Base-by-base conservation (phyloP, 2,329 filamentous ascomycete species). In the Laburnicola sp. region DNA sequence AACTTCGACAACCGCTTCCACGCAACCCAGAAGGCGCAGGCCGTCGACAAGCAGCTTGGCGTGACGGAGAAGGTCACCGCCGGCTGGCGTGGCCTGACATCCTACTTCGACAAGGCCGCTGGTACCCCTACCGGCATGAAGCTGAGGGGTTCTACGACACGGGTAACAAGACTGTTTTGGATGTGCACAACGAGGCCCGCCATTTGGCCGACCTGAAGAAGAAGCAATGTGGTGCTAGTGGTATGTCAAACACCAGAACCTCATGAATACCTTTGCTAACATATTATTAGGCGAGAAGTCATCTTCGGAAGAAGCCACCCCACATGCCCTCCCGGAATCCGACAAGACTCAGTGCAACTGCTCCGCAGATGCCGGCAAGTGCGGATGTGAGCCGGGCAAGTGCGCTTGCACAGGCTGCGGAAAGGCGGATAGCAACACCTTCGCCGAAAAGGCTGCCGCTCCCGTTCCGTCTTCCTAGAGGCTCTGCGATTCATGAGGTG, bases 101-200 rank as follows among this genome's bases (percentile, higher is more conserved):
- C 87, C 9, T 99, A 97, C 83, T 97, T 97, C 70, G 93, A 97
- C 77, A 95, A 95, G 82, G 93, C 93, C 2, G 79, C 86, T 50
- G 87, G 82, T 71, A 95, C 91, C 0, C 91, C 91, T 7, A 96
- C 91, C 1, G 94, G 94, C 63, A 85, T 92, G 79, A 91, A 88
- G 76, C 78, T 99, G 54, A 88, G 89, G 62, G 86, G 57, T 99
- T 99, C 78, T 99, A 99, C 77, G 82, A 86, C 6, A 81, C 90
- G 62, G 84, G 89, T 57, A 86, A 88, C 72, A 91, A 91, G 78
- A 92, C 97, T 76, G 91, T 97, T 28, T 82, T 91, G 65, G 94
- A 99, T 71, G 94, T 99, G 40, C 94, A 99, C 76, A 82, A 81
- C 56, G 94, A 99, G 81, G 94, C 94, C 28, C 83, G 87, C 57